These are phyloP conservation scores for Saussurea involucrata DNA, from an alignment of 129 eudicot species.

Conservation along the genomic window DNA sequence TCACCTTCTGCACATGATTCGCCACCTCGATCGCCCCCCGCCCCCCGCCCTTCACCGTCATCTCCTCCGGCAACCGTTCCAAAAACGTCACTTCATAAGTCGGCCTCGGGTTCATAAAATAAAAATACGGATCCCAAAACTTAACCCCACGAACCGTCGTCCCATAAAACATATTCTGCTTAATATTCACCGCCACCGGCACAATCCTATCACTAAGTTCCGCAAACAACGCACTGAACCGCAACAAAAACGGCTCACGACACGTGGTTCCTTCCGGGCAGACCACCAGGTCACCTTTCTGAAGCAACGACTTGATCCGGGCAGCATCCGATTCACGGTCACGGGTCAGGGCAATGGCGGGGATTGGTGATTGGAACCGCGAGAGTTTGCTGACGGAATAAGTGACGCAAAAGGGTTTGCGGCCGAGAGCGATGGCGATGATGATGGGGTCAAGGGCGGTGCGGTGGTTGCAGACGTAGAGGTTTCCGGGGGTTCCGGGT, in stretches of 20 bases:
- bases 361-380: slow-evolving; percentile 69
- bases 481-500: slow-evolving; percentile 65
- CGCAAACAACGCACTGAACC: slow-evolving; percentile 77
- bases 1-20: slow-evolving; percentile 72
- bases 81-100: slow-evolving; percentile 74
- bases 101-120: slow-evolving; percentile 87
- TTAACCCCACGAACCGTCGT: slow-evolving; percentile 78
- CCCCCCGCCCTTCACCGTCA: slow-evolving; percentile 69
- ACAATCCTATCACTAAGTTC: slow-evolving; percentile 76
- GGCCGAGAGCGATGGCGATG: slow-evolving; percentile 76
- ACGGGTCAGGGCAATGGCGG: slow-evolving; percentile 79
- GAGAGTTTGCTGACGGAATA: slow-evolving; percentile 86
- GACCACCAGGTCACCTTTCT: slow-evolving; percentile 75
- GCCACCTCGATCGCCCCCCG: slow-evolving; percentile 78
- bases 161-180: slow-evolving; percentile 75
- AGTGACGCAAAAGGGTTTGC: slow-evolving; percentile 73
- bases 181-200: slow-evolving; percentile 71
- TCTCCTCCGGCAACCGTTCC: slow-evolving; percentile 65
- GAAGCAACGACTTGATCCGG: slow-evolving; percentile 55
- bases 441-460: slow-evolving; percentile 82
- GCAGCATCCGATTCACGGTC: slow-evolving; percentile 87
- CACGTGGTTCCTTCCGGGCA: slow-evolving; percentile 88
- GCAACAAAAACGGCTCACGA: slow-evolving; percentile 60
- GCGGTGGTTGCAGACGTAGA: slow-evolving; percentile 86
- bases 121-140: slow-evolving; percentile 82